Base-by-base conservation (phyloP, 1,284 basidiomycete species). In the Jaminaea rosea region DNA sequence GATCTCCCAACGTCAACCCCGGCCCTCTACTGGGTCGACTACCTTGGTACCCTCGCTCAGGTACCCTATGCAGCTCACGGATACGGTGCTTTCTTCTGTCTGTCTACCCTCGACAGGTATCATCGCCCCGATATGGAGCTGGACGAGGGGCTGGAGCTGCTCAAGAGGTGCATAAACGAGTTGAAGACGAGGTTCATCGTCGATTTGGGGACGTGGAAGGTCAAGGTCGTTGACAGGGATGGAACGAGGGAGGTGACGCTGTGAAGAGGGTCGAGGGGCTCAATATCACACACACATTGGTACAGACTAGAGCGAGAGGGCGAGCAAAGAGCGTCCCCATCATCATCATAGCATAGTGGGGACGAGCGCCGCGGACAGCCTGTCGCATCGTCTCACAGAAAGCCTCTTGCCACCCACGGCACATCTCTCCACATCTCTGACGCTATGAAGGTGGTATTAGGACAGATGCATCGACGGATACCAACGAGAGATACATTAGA, bases 51-150 rank as follows among this genome's bases (percentile, higher is more conserved):
- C 7, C 80, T 87, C 67, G 83, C 84, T 1, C 81, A 84, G 47
- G 87, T 97, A 4, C 91, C 92, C 0, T 98, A 92, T 74, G 92
- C 84, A 6, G 91, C 91, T 0, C 93, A 97, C 73, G 94, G 93
- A 1, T 92, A 97, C 73, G 93, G 90, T 32, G 83, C 85, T 55
- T 93, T 92, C 77, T 93, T 98, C 74, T 85, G 84, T 19, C 78
- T 97, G 65, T 85, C 86, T 81, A 87, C 92, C 67, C 80, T 98
- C 58, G 93, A 98, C 72, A 80, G 69, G 15, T 72, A 67, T 47
- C 89, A 92, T 69, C 80, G 87, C 67, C 90, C 89, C 0, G 83
- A 88, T 52, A 87, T 84, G 45, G 74, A 81, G 1, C 76, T 91
- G 23, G 87, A 90, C 61, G 87, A 94, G 67, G 94, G 88, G 4